Conservation (phyloP, 2,329 filamentous ascomycete species). For the Hyphodiscus sp. region DNA sequence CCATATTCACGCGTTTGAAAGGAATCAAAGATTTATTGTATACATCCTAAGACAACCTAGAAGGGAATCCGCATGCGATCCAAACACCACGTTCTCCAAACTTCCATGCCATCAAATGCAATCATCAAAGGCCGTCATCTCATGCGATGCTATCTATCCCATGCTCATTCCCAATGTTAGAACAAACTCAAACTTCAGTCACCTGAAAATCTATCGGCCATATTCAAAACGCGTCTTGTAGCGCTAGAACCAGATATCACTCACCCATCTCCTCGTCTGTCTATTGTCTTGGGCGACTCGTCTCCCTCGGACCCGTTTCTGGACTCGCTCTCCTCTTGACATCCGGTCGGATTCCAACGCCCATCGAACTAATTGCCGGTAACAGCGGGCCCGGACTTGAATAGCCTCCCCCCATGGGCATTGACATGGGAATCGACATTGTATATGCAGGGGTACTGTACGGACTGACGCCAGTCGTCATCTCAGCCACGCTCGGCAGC, state of each 20-base stretch:
- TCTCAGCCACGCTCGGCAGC: conserved; percentile 55
- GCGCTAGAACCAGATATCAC: background rate
- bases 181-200: conserved; percentile 2
- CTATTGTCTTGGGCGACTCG: conserved; percentile 38
- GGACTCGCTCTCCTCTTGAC: conserved; percentile 49
- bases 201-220: conserved; percentile 5
- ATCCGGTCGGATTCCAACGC: conserved; percentile 21
- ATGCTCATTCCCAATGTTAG: conserved; percentile 7
- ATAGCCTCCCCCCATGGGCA: conserved; percentile 22
- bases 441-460: conserved; percentile 54
- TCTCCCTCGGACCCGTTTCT: conserved; percentile 39
- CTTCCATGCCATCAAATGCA: conserved; percentile 11
- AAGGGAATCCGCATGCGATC: conserved; percentile 7
- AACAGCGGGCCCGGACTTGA: conserved; percentile 39
- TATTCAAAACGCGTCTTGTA: background rate
- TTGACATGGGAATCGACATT: conserved; percentile 27
- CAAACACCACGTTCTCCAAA: conserved; percentile 11
- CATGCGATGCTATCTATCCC: conserved; percentile 16
- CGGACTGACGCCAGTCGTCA: conserved; percentile 57
- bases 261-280: background rate
- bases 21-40: conserved; percentile 1
- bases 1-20: background rate
- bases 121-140: conserved; percentile 16
- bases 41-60: conserved; percentile 22
- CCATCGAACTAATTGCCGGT: conserved; percentile 23